These are phyloP conservation scores for Kodamaea leandrae DNA, from an alignment of 805 yeast genomes.

Conservation along the genomic window DNA sequence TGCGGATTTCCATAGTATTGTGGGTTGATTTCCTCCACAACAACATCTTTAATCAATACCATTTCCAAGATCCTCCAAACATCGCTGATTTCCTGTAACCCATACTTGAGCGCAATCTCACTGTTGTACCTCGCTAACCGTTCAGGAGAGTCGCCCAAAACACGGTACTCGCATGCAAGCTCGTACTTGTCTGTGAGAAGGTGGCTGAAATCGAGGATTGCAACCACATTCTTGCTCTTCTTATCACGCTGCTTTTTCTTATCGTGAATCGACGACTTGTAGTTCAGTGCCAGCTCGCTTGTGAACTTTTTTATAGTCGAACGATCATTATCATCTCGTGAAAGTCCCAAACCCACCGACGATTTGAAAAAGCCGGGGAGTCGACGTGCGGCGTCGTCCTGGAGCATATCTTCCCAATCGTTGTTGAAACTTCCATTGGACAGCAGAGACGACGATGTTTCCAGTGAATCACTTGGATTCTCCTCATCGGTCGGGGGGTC, in stretches of 20 bases:
- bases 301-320: conserved; percentile 31
- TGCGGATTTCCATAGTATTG: conserved; percentile 9
- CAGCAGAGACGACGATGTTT: conserved; percentile 17
- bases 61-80: conserved; percentile 68
- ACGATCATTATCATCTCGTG: conserved; percentile 26
- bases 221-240: conserved; percentile 52
- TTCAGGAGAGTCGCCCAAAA: conserved; percentile 62
- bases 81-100: conserved; percentile 60
- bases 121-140: conserved; percentile 69
- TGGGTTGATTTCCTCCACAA: conserved; percentile 15
- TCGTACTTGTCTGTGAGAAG: conserved; percentile 75
- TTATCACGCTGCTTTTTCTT: conserved; percentile 20
- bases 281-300: conserved; percentile 39
- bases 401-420: conserved; percentile 66
- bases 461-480: conserved; percentile 20
- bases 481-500: conserved; percentile 23
- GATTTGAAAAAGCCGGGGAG: conserved; percentile 51
- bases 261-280: conserved; percentile 33
- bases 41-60: conserved; percentile 43
- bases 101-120: conserved; percentile 61
- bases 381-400: conserved; percentile 53
- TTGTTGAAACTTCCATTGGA: conserved; percentile 62
- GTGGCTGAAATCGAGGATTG: conserved; percentile 61
- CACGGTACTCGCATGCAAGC: conserved; percentile 63
- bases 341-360: conserved; percentile 39